A percentile compares a stretch with the other conserved stretches of the same genome.
These are phyloP conservation scores for Euphrasia confusa DNA, from an alignment of 257 asterid genomes.

Conservation along the genomic window DNA sequence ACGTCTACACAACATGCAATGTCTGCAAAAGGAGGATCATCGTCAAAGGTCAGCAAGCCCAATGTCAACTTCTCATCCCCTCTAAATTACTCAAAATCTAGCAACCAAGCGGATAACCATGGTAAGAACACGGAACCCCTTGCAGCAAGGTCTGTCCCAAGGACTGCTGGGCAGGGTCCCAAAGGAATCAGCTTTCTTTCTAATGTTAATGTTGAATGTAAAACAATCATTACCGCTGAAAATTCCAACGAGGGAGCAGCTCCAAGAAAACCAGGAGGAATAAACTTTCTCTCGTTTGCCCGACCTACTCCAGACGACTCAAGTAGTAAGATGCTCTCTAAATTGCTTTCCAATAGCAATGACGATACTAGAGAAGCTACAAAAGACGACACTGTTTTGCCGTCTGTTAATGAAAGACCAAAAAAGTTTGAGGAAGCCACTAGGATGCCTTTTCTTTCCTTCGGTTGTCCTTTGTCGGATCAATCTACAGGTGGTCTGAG, in stretches of 20 bases:
- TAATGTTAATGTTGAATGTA: constrained; percentile 24
- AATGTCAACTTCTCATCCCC: constrained; percentile 36
- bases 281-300: constrained; percentile 78
- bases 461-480: too few relatives aligned
- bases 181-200: constrained; percentile 57
- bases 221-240: constrained; percentile 19
- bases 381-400: constrained; percentile 23
- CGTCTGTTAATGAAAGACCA: constrained; percentile 25
- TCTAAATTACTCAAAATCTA: constrained; percentile 29
- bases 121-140: constrained; percentile 31
- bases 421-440: too few relatives aligned
- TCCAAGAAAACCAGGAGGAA: constrained; percentile 52
- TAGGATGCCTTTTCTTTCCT: too few relatives aligned
- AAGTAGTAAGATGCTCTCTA: constrained; percentile 31
- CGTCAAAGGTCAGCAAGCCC: constrained; percentile 33
- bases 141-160: constrained; percentile 28
- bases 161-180: constrained; percentile 41
- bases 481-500: constrained; percentile 17
- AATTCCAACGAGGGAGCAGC: constrained; percentile 33
- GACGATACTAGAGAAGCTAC: constrained; percentile 30
- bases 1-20: constrained; percentile 29
- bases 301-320: constrained; percentile 44
- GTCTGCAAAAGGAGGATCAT: constrained; percentile 35
- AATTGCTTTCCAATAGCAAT: constrained; percentile 27
- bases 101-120: constrained; percentile 30